phyloP scores from a whole-genome alignment of 2,329 filamentous ascomycete species.

The Hypoxylon sp. region DNA sequence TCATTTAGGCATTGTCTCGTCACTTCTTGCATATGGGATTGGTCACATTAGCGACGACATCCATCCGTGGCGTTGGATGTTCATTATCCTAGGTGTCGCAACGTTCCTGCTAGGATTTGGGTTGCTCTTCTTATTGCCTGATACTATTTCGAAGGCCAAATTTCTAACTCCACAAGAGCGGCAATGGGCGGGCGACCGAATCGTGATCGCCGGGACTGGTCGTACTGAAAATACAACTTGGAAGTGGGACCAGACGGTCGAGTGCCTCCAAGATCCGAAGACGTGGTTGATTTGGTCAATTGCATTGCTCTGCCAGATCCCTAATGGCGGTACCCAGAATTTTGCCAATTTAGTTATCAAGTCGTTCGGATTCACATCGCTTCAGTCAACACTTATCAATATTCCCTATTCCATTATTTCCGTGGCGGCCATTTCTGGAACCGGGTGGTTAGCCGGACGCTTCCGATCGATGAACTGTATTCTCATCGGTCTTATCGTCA shows the following conservation, averaged over 20 bases:
- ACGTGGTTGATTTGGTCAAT: conserved; percentile 72
- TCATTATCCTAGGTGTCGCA: conserved; percentile 66
- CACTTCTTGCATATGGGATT: conserved; percentile 68
- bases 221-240: conserved; percentile 64
- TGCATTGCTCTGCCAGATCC: conserved; percentile 69
- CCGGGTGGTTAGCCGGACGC: conserved; percentile 66
- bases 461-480: conserved; percentile 67
- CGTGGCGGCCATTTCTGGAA: conserved; percentile 63
- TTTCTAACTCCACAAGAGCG: conserved; percentile 71
- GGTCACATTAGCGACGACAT: conserved; percentile 66
- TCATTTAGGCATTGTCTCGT: conserved; percentile 59
- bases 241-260: conserved; percentile 66
- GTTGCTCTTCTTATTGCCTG: conserved; percentile 65
- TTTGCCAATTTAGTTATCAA: conserved; percentile 71
- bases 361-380: conserved; percentile 69
- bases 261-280: conserved; percentile 71
- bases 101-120: conserved; percentile 68
- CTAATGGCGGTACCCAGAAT: conserved; percentile 73
- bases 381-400: conserved; percentile 70
- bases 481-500: conserved; percentile 65
- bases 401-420: conserved; percentile 71
- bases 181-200: conserved; percentile 62
- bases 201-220: conserved; percentile 67
- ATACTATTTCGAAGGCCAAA: conserved; percentile 67
- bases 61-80: conserved; percentile 71